A percentile compares a stretch with the other conserved stretches of the same genome.
Evolutionary conservation across 2,329 filamentous ascomycete species (phyloP).

Genomic region (Pyrenochaeta sp.): DNA sequence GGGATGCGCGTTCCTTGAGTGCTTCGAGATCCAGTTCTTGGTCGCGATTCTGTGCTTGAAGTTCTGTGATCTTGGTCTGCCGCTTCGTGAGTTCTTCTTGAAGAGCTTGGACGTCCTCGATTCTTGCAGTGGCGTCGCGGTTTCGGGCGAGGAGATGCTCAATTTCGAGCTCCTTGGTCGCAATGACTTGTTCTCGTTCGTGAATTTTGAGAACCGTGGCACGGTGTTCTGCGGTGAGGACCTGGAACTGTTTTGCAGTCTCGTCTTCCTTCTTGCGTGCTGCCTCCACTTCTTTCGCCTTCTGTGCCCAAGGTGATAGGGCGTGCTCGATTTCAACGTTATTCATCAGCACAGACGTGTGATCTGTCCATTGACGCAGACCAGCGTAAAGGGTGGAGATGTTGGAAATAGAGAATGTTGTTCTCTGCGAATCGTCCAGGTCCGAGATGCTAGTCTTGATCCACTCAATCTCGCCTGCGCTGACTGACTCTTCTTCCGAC

Average conservation of each 20-base stretch:
- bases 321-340: conserved; percentile 70
- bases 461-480: conserved; percentile 3
- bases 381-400: conserved; percentile 4
- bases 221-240: conserved; percentile 79
- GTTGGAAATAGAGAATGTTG: conserved; percentile 7
- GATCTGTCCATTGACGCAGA: conserved; percentile 65
- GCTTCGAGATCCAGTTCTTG: conserved; percentile 27
- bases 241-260: conserved; percentile 82
- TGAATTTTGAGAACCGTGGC: conserved; percentile 72
- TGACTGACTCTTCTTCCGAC: conserved; percentile 8
- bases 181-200: conserved; percentile 82
- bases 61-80: conserved; percentile 27
- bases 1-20: conserved; percentile 19
- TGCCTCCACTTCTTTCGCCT: conserved; percentile 81
- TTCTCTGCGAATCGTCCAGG: conserved; percentile 11
- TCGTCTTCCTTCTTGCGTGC: conserved; percentile 82
- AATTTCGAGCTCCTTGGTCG: conserved; percentile 70
- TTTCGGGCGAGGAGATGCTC: conserved; percentile 80
- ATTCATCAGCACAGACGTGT: conserved; percentile 58
- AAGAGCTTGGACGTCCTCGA: conserved; percentile 27
- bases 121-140: conserved; percentile 36
- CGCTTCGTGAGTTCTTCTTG: conserved; percentile 27
- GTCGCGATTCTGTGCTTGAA: conserved; percentile 23
- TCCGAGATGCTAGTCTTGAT: conserved; percentile 10
- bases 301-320: conserved; percentile 81